A percentile compares a stretch with the other conserved stretches of the same genome.
Evolutionary conservation across 2,329 filamentous ascomycete species (phyloP).

Genomic region (Ophiostoma quercus): DNA sequence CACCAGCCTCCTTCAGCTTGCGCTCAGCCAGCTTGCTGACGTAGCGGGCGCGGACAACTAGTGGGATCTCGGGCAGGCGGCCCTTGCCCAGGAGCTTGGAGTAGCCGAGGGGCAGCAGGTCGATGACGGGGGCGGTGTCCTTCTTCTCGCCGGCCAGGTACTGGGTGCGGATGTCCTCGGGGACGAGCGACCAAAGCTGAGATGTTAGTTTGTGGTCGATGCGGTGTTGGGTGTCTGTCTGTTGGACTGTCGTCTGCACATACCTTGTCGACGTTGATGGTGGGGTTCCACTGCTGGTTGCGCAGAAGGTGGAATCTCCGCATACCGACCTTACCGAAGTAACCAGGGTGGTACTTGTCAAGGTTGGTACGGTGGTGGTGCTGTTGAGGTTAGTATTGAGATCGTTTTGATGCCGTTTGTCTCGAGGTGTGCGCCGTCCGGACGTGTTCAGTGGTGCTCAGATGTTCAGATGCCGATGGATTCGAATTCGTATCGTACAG

Average conservation of each 20-base stretch:
- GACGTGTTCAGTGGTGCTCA: not conserved
- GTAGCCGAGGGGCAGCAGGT: constrained; percentile 95
- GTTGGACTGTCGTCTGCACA: not conserved
- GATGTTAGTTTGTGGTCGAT: not conserved
- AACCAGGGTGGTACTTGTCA: constrained; percentile 91
- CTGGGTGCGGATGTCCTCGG: constrained; percentile 84
- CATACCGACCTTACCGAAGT: constrained; percentile 98
- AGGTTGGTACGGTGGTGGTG: constrained; percentile 93
- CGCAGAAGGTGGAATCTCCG: constrained; percentile 93
- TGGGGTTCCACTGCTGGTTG: constrained; percentile 97
- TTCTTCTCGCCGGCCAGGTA: constrained; percentile 75
- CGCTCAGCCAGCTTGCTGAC: constrained; percentile 94
- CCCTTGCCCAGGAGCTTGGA: constrained; percentile 99
- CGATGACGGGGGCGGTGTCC: constrained; percentile 94
- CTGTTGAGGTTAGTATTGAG: constrained; percentile 30
- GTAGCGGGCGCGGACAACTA: constrained; percentile 93
- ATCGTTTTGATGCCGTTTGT: not conserved
- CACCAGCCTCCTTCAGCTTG: constrained; percentile 98
- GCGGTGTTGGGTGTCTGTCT: not conserved
- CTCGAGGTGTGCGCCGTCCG: not conserved
- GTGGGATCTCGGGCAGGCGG: constrained; percentile 82
- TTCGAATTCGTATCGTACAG: not conserved
- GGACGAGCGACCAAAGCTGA: constrained; percentile 92
- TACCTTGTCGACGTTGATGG: constrained; percentile 98
- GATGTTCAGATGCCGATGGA: not conserved